Conservation (phyloP, 768 basidiomycete species). For the Boletus fagicola region DNA sequence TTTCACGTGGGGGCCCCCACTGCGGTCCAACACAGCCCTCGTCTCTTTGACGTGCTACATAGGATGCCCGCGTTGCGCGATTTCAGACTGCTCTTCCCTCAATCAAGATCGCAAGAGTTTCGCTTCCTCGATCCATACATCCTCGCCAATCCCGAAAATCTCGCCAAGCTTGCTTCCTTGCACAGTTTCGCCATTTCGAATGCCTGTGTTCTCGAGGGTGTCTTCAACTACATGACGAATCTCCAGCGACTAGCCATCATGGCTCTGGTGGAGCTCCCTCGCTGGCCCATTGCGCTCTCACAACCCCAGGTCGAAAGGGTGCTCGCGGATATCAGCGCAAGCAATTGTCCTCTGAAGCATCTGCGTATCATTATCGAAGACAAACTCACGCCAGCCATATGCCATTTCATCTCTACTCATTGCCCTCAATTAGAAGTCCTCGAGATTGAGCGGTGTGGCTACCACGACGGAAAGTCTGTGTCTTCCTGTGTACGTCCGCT, state of each 20-base stretch:
- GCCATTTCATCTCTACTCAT: conserved; percentile 27
- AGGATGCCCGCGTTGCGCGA: conserved; percentile 33
- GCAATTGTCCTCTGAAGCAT: conserved; percentile 33
- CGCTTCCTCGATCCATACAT: conserved; percentile 25
- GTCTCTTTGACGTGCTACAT: conserved; percentile 30
- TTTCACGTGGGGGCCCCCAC: conserved; percentile 13
- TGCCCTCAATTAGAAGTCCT: conserved; percentile 34
- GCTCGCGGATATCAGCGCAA: conserved; percentile 30
- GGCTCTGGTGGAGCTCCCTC: conserved; percentile 35
- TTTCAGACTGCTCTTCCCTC: conserved; percentile 34
- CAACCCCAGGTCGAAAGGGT: conserved; percentile 34
- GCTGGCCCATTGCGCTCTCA: conserved; percentile 36
- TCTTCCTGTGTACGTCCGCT: conserved; percentile 35
- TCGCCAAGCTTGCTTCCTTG: conserved; percentile 32
- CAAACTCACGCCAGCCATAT: conserved; percentile 34
- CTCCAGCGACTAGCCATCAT: conserved; percentile 32
- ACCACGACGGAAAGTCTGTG: conserved; percentile 38
- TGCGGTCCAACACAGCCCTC: neutral
- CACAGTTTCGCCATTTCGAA: conserved; percentile 38
- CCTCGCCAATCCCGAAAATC: conserved; percentile 21
- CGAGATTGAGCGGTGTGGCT: conserved; percentile 37
- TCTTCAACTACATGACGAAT: conserved; percentile 31
- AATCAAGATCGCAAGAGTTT: conserved; percentile 26
- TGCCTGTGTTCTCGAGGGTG: conserved; percentile 30
- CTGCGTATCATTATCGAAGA: conserved; percentile 37